A percentile compares a stretch with the other conserved stretches of the same genome.
phyloP scores from a whole-genome alignment of 345 rosid species.

The Chamaenerion angustifolium region DNA sequence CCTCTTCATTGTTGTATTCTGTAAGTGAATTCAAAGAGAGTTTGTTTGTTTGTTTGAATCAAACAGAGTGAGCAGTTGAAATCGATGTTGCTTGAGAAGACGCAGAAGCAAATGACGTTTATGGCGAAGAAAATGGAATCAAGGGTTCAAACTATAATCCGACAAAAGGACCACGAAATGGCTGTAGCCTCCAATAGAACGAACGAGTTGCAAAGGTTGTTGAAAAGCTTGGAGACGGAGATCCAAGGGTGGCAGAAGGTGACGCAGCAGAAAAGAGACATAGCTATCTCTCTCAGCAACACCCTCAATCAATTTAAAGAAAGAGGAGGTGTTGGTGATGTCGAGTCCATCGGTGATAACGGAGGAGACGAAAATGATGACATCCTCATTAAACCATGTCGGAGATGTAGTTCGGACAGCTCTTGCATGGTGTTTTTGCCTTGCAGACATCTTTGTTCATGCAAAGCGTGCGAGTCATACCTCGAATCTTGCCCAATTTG shows the following conservation, averaged over 20 bases:
- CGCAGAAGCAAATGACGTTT: conserved; percentile 23
- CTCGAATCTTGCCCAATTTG: no score
- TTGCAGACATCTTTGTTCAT: no score
- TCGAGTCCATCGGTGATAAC: conserved; percentile 32
- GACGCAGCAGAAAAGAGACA: conserved; percentile 43
- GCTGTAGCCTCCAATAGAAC: conserved; percentile 27
- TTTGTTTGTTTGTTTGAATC: no score
- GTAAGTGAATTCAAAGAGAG: no score
- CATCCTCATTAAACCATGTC: background rate
- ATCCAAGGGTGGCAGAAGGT: conserved; percentile 41
- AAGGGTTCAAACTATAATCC: conserved; percentile 24
- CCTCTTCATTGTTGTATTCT: no score
- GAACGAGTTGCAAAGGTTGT: conserved; percentile 37
- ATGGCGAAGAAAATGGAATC: conserved; percentile 26
- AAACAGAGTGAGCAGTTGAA: no score
- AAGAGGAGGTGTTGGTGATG: conserved; percentile 23
- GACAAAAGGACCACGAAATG: conserved; percentile 51
- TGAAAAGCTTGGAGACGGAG: conserved; percentile 43
- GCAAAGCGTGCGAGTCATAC: no score
- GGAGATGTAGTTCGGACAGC: background rate
- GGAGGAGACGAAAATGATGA: conserved; percentile 5
- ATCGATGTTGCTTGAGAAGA: no score
- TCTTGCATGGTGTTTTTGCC: no score
- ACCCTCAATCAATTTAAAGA: conserved; percentile 33
- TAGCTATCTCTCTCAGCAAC: conserved; percentile 31